Evolutionary conservation across 257 asterid species (phyloP).

Genomic region (Echites panduratus): DNA sequence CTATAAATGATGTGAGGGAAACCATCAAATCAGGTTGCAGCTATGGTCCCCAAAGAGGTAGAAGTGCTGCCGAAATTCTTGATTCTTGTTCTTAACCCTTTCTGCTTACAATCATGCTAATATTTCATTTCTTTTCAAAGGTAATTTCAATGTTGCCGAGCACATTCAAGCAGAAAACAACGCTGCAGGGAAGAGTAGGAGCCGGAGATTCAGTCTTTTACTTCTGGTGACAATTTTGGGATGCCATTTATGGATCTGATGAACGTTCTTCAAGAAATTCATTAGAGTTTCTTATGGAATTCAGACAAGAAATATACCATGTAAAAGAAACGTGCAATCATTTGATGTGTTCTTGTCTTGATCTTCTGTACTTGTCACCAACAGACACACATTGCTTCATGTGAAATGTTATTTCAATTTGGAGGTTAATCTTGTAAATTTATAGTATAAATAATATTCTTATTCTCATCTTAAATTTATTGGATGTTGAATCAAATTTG

Average conservation of each 20-base stretch:
- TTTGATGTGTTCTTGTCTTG: background rate
- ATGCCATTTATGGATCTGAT: constrained; percentile 14
- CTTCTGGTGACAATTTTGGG: constrained; percentile 22
- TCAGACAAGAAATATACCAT: background rate
- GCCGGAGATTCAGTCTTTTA: constrained; percentile 9
- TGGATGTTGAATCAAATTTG: no score
- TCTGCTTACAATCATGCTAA: background rate
- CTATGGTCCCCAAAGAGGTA: constrained; percentile 68
- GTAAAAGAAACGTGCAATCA: no score
- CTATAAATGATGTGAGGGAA: constrained; percentile 38
- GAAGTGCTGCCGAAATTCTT: background rate
- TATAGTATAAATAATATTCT: no score
- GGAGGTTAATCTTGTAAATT: no score
- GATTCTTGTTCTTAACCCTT: background rate
- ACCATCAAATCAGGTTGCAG: constrained; percentile 63
- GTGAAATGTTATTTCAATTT: no score
- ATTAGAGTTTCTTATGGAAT: background rate
- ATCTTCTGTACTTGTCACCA: background rate
- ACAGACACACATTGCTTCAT: no score
- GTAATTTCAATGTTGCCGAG: constrained; percentile 56
- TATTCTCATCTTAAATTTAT: no score
- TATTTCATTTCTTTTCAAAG: constrained; percentile 24
- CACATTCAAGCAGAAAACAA: constrained; percentile 37
- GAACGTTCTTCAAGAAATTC: background rate
- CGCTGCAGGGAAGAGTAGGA: constrained; percentile 21